phyloP scores from a whole-genome alignment of 352 stramenopile species.

The Globisporangium ultimum region DNA sequence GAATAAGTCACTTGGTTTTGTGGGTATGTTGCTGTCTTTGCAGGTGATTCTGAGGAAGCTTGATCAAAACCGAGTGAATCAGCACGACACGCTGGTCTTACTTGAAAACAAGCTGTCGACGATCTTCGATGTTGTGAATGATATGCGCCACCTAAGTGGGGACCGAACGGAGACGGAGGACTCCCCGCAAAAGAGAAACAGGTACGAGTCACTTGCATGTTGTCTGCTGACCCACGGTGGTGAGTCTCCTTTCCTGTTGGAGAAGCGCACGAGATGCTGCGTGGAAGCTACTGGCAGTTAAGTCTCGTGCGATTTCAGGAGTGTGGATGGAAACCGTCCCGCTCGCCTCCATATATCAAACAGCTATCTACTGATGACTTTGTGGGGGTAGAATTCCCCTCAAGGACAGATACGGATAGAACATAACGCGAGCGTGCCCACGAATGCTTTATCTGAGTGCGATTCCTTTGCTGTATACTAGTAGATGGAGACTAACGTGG shows the following conservation, averaged over 20 bases:
- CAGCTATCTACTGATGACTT: slow-evolving; percentile 85
- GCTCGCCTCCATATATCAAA: slow-evolving; percentile 20
- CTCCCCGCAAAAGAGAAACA: slow-evolving; percentile 40
- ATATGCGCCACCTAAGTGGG: slow-evolving; percentile 37
- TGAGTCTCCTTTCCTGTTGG: not conserved
- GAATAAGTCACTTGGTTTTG: not conserved
- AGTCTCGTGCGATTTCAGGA: not conserved
- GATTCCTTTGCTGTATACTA: not conserved
- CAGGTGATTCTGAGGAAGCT: slow-evolving; percentile 27
- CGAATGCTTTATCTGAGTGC: no score
- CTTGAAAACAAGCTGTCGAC: slow-evolving; percentile 53
- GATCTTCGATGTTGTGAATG: slow-evolving; percentile 63
- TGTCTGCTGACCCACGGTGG: slow-evolving; percentile 5
- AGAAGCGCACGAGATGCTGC: not conserved
- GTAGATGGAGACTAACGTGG: no score
- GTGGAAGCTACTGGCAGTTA: not conserved
- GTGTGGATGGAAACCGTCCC: not conserved
- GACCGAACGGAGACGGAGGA: slow-evolving; percentile 55
- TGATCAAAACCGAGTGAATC: slow-evolving; percentile 26
- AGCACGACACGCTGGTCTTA: slow-evolving; percentile 27
- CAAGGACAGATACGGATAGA: slow-evolving; percentile 89
- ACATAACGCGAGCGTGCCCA: slow-evolving; percentile 23
- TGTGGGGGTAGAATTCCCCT: slow-evolving; percentile 78
- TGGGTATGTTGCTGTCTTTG: not conserved
- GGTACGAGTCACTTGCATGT: slow-evolving; percentile 30